phyloP scores from a whole-genome alignment of 2,329 filamentous ascomycete genomes.

The Aspergillus brasiliensis region DNA sequence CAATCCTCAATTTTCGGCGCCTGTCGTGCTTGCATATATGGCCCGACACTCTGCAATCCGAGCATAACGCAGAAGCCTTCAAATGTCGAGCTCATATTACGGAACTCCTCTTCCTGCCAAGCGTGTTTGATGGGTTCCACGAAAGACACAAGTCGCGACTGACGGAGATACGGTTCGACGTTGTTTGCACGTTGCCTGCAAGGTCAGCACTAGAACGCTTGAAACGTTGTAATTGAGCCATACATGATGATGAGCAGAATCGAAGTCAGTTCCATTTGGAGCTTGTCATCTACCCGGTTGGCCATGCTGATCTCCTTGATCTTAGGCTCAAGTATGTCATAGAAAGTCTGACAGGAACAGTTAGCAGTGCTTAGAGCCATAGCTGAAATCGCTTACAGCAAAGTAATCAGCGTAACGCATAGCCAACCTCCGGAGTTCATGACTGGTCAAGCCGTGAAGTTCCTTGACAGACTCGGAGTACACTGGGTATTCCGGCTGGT shows the following conservation, averaged over 20 bases:
- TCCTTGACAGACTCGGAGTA: slow-evolving; percentile 91
- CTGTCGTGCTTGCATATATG: slow-evolving; percentile 72
- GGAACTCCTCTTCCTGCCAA: slow-evolving; percentile 74
- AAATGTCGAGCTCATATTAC: slow-evolving; percentile 71
- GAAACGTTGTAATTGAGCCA: neutral
- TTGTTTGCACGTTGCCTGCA: slow-evolving; percentile 75
- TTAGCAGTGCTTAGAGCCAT: slow-evolving; percentile 14
- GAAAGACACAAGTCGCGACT: slow-evolving; percentile 73
- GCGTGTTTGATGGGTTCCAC: slow-evolving; percentile 77
- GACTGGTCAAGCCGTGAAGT: slow-evolving; percentile 78
- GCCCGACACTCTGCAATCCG: slow-evolving; percentile 76
- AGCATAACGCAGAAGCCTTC: slow-evolving; percentile 77
- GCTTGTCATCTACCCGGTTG: slow-evolving; percentile 76
- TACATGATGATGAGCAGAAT: slow-evolving; percentile 92
- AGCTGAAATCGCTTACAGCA: slow-evolving; percentile 54
- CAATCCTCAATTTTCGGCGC: slow-evolving; percentile 81
- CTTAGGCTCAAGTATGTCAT: slow-evolving; percentile 80
- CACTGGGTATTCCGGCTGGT: slow-evolving; percentile 68
- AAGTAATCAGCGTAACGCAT: slow-evolving; percentile 91
- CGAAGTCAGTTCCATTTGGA: slow-evolving; percentile 81
- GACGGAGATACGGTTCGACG: slow-evolving; percentile 70
- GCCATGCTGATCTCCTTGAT: slow-evolving; percentile 74
- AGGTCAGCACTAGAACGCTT: slow-evolving; percentile 13
- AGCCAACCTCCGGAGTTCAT: slow-evolving; percentile 85
- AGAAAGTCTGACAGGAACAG: slow-evolving; percentile 64